Base-by-base conservation (phyloP, 1,284 basidiomycete species). In the Trametes polyzona region DNA sequence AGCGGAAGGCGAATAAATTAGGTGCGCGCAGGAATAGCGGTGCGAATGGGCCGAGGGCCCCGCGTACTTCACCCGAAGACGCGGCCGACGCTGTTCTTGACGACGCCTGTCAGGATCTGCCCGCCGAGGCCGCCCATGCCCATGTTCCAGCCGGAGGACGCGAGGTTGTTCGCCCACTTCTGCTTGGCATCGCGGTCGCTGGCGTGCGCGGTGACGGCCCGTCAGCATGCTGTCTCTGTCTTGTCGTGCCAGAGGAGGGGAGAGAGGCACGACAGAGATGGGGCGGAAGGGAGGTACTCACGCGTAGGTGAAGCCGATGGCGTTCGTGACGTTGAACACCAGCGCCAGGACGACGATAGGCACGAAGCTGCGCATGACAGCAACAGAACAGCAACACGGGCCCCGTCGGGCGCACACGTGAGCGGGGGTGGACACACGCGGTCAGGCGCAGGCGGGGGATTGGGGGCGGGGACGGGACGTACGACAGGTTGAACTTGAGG, bases 271-370 rank as follows among this genome's bases (percentile, higher is more conserved):
- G 21, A 43, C 24, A 36, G 29, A 35, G 26, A 35, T n/a, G 51
- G 47, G 41, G 27, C n/a, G 26, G 8, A 19, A 19, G 36, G 32
- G 41, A 48, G 49, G 39, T 24, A 78, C 88, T 68, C 72, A 90
- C 88, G 90, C 94, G 69, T 92, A 96, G 59, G 93, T 96, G 76
- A 96, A 96, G 8, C 95, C 95, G 55, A 97, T 79, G 21, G 88
- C 90, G 66, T 97, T 97, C 30, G 93, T 95, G 52, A 95, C 70
- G 73, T 96, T 96, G 82, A 96, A 96, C 33, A 96, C 89, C 50
- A 96, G 80, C 4, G 94, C 94, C 36, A 96, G 84, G 43, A 88
- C 72, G 49, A 96, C 92, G 64, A 96, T 95, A 14, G 94, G 94
- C 56, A 95, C 78, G 72, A 93, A 95, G 6, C 90, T 92, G n/a